phyloP scores from a whole-genome alignment of 2,329 filamentous ascomycete genomes.

The Colletotrichum simmondsii region DNA sequence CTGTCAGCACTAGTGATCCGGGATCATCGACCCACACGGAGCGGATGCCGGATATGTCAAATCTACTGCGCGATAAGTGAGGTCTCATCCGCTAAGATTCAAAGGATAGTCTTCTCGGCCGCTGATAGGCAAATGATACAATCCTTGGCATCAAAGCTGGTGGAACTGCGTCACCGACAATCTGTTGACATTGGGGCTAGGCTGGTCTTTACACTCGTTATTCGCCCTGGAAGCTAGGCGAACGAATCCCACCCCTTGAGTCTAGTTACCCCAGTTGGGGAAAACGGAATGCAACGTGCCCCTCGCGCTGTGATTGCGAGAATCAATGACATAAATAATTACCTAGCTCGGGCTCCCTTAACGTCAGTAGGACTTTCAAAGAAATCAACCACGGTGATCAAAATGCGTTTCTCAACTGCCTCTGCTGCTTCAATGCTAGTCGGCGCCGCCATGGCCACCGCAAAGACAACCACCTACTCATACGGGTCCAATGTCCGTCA shows the following conservation, averaged over 20 bases:
- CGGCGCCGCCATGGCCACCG: slow-evolving; percentile 1
- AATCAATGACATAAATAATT: neutral
- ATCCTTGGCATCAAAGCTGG: neutral
- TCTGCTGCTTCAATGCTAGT: neutral
- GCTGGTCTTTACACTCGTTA: neutral
- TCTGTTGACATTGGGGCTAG: neutral
- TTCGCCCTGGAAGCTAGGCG: neutral
- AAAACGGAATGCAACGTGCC: neutral
- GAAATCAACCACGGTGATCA: neutral
- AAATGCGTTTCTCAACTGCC: slow-evolving; percentile 1
- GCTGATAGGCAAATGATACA: neutral
- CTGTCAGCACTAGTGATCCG: neutral
- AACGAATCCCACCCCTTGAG: neutral
- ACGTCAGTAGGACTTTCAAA: neutral
- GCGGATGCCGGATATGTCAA: neutral
- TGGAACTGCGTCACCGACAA: neutral
- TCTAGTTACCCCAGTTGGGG: slow-evolving; percentile 8
- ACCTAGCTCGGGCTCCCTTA: neutral
- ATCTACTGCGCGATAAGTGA: neutral
- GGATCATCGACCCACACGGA: slow-evolving; percentile 13
- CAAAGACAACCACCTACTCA: slow-evolving; percentile 15
- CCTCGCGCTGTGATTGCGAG: neutral
- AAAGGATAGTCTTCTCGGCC: neutral
- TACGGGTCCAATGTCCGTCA: slow-evolving; percentile 24
- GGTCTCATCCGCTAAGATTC: neutral